Evolutionary conservation across 257 asterid genomes (phyloP), one percentile per base, ranked within the genome.

Genomic region (Catharanthus roseus): DNA sequence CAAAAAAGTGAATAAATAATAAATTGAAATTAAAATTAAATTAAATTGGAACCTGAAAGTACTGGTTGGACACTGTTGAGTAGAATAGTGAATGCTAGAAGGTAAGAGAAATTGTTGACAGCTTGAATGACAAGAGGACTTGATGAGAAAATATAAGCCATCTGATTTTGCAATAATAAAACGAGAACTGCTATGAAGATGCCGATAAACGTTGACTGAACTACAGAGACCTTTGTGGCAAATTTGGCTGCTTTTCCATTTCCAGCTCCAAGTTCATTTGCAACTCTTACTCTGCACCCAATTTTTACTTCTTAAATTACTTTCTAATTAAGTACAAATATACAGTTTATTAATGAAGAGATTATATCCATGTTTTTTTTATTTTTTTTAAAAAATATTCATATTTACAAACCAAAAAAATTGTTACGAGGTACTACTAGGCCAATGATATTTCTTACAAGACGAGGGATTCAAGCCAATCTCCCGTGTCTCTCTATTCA

Each of bases 221-320:
- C n/a, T 16, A 68, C 21, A 4, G 72, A 31, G 12, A 68, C 72
- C n/a, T 47, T 50, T 68, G 72, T n/a, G 33, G 72, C 72, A 50
- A 68, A 68, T 28, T 51, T 68, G 33, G 72, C 72, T 31, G 62
- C 72, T 28, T 47, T 68, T 33, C 47, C 62, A 51, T 68, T 68
- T 18, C 72, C 72, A 2, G 63, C 72, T 47, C 72, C 72, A 6
- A 68, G 72, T 36, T 68, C 72, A 50, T 68, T 68, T 10, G 72
- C 55, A 7, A 66, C 70, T 51, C 75, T 72, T 53, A 72, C 75
- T 29, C 75, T 72, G 69, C 62, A 72, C n/a, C n/a, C n/a, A 72
- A 31, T 31, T 31, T 61, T 33, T n/a, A 18, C 47, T 12, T 47
- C 16, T 47, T 10, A 10, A 2, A 2, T 47, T 15, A 19, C 53